Conservation (phyloP, 2,329 filamentous ascomycete genomes). For the Penicillium sp. region DNA sequence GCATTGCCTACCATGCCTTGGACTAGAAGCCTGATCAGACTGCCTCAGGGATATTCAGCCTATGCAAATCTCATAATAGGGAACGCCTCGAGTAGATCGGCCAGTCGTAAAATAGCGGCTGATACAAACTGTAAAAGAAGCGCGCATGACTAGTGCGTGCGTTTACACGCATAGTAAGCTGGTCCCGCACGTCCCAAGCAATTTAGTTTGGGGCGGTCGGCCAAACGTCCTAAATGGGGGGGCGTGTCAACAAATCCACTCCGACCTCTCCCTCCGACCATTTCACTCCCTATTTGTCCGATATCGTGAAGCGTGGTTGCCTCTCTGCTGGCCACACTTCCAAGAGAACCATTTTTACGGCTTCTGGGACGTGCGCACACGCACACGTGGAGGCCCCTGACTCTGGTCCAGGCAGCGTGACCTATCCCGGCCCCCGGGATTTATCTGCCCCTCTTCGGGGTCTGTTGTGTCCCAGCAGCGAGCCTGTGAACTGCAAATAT, state of each 20-base stretch:
- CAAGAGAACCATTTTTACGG: neutral
- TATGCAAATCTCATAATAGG: too few relatives aligned
- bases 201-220: conserved; percentile 25
- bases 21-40: neutral
- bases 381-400: conserved; percentile 23
- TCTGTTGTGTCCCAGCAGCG: conserved; percentile 18
- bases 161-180: neutral
- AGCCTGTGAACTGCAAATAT: conserved; percentile 39
- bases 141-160: conserved; percentile 2
- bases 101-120: neutral
- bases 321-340: neutral
- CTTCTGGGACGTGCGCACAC: conserved; percentile 6
- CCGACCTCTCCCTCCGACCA: conserved; percentile 13
- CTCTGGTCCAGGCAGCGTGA: conserved; percentile 16
- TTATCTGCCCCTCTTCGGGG: conserved; percentile 31
- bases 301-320: neutral
- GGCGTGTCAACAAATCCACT: conserved; percentile 29
- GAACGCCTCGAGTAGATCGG: neutral
- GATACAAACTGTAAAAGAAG: neutral
- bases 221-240: conserved; percentile 26
- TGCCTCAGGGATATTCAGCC: too few relatives aligned
- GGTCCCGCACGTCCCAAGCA: conserved; percentile 3
- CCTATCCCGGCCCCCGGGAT: conserved; percentile 15
- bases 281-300: conserved; percentile 1
- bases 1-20: neutral